These are phyloP conservation scores for Phytophthora pisi DNA, from an alignment of 352 stramenopile species.

Conservation along the genomic window DNA sequence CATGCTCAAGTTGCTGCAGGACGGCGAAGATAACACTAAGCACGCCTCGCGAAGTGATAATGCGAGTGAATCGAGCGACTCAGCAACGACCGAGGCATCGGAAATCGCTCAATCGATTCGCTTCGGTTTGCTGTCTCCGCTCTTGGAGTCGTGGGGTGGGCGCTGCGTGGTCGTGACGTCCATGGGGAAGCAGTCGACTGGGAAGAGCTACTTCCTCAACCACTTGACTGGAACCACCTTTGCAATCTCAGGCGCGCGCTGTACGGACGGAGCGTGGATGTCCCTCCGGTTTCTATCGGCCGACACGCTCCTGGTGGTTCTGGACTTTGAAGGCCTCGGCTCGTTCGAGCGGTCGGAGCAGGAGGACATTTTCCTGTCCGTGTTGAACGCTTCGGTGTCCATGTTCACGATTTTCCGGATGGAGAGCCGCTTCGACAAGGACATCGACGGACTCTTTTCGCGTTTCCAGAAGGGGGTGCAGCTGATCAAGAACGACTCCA, in stretches of 20 bases:
- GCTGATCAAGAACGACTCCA: slow-evolving; percentile 58
- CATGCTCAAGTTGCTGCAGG: background rate
- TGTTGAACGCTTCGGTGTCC: slow-evolving; percentile 59
- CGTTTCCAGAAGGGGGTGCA: slow-evolving; percentile 58
- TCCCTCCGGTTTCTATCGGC: slow-evolving; percentile 24
- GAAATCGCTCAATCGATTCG: background rate
- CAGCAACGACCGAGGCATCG: background rate
- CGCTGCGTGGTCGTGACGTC: background rate
- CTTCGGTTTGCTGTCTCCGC: background rate
- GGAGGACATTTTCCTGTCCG: slow-evolving; percentile 64
- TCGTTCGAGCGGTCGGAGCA: slow-evolving; percentile 67
- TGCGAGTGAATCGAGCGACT: background rate
- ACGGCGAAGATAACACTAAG: background rate
- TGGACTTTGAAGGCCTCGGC: slow-evolving; percentile 68
- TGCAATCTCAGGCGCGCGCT: slow-evolving; percentile 48
- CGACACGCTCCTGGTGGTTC: slow-evolving; percentile 50
- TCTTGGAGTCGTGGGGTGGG: background rate
- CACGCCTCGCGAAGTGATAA: background rate
- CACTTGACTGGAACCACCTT: slow-evolving; percentile 63
- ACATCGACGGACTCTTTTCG: slow-evolving; percentile 57
- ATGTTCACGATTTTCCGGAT: slow-evolving; percentile 69
- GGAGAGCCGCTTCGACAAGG: slow-evolving; percentile 65
- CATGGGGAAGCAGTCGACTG: slow-evolving; percentile 65
- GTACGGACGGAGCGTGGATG: slow-evolving; percentile 63
- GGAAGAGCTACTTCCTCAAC: slow-evolving; percentile 72